Evolutionary conservation across 2,329 filamentous ascomycete genomes (phyloP), one percentile per base, ranked within the genome.

Genomic region (Penicillium olsonii): DNA sequence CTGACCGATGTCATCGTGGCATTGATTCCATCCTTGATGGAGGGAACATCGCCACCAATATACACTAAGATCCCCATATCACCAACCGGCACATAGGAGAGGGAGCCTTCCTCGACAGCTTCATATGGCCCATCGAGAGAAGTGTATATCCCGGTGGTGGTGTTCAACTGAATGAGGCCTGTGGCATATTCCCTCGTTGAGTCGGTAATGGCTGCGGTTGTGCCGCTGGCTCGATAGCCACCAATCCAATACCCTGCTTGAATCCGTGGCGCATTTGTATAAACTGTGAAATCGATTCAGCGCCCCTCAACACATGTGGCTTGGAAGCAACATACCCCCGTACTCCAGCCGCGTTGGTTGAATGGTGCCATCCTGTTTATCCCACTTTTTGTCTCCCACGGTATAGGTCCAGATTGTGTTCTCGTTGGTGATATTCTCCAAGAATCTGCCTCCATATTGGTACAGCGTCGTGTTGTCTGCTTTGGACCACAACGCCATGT

Each of bases 21-120:
- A 26, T 58, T 49, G 26, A 50, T 48, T 10, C 54, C 48, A 20
- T 45, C 42, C 14, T 29, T 20, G n/a, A 45, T 42, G 4, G 55
- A 56, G 2, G 55, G 55, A 11, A 54, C 48, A 29, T 58, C 54
- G 10, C 55, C 55, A 31, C 55, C 55, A 15, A 58, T 37, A 27
- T 46, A 58, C n/a, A 56, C 37, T 33, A 58, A 29, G 15, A 49
- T 42, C 11, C 54, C 54, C 31, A 18, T 29, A 11, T 43, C 35
- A 4, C 51, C 44, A 26, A 46, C 27, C 3, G 53, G 53, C 20
- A 56, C 27, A 31, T 49, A 56, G 22, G 52, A 42, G 10, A 56
- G 42, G 1, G 54, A 52, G 2, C 54, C 48, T 31, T 52, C 37
- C 14, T 56, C 40, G 2, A 56, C 45, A 4, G 53, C 47, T 14